phyloP scores from a whole-genome alignment of 257 asterid genomes.

The Coffea canephora region DNA sequence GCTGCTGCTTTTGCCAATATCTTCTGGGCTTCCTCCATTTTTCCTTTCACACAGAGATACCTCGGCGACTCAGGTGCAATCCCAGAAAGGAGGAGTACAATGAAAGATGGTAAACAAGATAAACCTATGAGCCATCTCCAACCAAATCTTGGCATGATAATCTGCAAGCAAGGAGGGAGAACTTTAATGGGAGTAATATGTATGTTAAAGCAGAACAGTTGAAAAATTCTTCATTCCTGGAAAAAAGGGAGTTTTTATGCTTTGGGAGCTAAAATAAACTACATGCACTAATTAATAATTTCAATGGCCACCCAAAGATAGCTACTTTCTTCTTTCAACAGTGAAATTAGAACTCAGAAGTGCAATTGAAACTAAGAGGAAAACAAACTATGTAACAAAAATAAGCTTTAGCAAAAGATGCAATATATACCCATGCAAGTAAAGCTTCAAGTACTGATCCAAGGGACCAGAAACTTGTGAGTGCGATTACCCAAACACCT shows the following conservation, averaged over 20 bases:
- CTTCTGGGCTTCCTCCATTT: constrained; percentile 22
- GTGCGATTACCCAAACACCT: constrained; percentile 42
- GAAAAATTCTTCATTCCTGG: background rate
- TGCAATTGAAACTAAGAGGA: background rate
- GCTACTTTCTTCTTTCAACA: background rate
- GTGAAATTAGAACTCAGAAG: background rate
- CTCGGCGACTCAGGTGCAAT: constrained; percentile 38
- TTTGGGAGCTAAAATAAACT: too few relatives aligned
- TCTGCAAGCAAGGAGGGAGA: constrained; percentile 18
- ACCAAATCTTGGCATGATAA: constrained; percentile 40
- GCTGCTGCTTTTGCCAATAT: constrained; percentile 29
- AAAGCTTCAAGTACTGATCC: constrained; percentile 46
- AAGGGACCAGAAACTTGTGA: constrained; percentile 36
- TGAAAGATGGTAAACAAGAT: constrained; percentile 31
- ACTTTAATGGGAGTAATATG: background rate
- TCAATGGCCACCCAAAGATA: background rate
- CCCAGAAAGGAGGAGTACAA: constrained; percentile 27
- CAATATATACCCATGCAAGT: constrained; percentile 45
- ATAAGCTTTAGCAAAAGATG: background rate
- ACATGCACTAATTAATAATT: too few relatives aligned
- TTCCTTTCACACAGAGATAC: constrained; percentile 32
- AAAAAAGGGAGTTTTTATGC: background rate
- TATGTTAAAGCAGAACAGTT: background rate
- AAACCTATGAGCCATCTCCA: constrained; percentile 47
- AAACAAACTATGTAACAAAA: background rate